Base-by-base conservation (phyloP, 2,329 filamentous ascomycete species). In the Claviceps fusiformis region DNA sequence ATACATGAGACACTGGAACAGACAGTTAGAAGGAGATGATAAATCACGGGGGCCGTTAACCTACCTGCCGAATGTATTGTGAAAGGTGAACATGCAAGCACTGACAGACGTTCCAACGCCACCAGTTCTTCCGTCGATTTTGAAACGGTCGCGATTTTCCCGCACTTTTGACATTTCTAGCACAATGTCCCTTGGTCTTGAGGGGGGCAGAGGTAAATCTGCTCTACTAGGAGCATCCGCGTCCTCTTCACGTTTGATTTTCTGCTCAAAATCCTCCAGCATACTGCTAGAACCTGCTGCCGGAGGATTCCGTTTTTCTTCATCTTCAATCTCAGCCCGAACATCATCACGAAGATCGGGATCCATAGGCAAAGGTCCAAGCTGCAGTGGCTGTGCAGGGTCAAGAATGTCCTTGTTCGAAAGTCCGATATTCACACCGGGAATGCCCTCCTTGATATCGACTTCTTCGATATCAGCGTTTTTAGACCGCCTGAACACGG, bases 41-140 rank as follows among this genome's bases (percentile, higher is more conserved):
- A 53, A 44, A 15, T 1, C 8, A 37, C 15, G 9, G 17, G 37
- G 41, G 15, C 9, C 19, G 37, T 35, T 37, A 33, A 69, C 81
- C 74, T 73, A 91, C 89, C 83, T 87, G 69, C 95, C 90, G 59
- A 90, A 85, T 0, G 89, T 95, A 69, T 98, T 98, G 74, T 98
- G 93, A 65, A 97, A 95, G 0, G 93, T 98, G 68, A 95, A 96
- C 87, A 97, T 97, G 75, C 89, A 93, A 29, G 95, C 85, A 63
- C 90, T 95, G 57, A 96, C 78, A 31, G 85, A 84, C 54, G 89
- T 82, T 15, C 91, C 89, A 52, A 91, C 80, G 9, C 91, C 92
- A 17, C 89, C 88, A 13, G 87, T 92, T 39, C 87, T 82, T 24
- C 85, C 82, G 57, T 95, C 88, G 56, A 97, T 92, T 65, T 83